Percentiles rank a stretch among this genome's conserved stretches.
Evolutionary conservation across 2,329 filamentous ascomycete genomes (phyloP).

Genomic region (Dothistroma pini): DNA sequence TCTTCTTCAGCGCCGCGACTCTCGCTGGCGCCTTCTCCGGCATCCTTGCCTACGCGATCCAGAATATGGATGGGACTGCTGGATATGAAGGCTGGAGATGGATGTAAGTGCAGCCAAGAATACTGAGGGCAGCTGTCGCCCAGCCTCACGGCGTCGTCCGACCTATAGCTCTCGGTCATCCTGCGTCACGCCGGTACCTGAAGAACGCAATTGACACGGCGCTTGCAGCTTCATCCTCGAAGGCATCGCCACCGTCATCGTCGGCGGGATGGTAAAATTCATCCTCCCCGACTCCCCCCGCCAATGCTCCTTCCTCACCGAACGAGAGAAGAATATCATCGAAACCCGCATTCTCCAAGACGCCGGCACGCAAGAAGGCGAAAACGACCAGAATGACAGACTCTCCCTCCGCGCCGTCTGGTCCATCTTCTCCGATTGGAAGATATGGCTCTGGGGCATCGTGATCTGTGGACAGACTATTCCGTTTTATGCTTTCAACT

Average conservation of each 20-base stretch:
- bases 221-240: slow-evolving; percentile 27
- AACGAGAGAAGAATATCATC: slow-evolving; percentile 41
- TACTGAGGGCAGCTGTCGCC: no score
- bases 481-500: slow-evolving; percentile 62
- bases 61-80: slow-evolving; percentile 34
- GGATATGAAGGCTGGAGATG: slow-evolving; percentile 27
- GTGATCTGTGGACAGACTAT: slow-evolving; percentile 51
- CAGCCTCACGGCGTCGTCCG: no score
- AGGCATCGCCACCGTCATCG: slow-evolving; percentile 35
- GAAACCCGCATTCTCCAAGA: slow-evolving; percentile 37
- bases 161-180: no score
- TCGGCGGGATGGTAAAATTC: slow-evolving; percentile 42
- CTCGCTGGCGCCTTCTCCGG: slow-evolving; percentile 52
- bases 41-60: slow-evolving; percentile 46
- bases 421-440: slow-evolving; percentile 46
- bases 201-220: not conserved
- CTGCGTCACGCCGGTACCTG: no score
- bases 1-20: slow-evolving; percentile 48
- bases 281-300: slow-evolving; percentile 58
- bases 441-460: slow-evolving; percentile 42
- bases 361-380: slow-evolving; percentile 11
- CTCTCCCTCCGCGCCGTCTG: slow-evolving; percentile 32
- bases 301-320: slow-evolving; percentile 54
- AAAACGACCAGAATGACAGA: slow-evolving; percentile 37
- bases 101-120: slow-evolving; percentile 20